Percentiles rank a stretch among this genome's conserved stretches.
Evolutionary conservation across 192 early-diverging fungal species (phyloP).

Genomic region (Backusella parvicylindrica): DNA sequence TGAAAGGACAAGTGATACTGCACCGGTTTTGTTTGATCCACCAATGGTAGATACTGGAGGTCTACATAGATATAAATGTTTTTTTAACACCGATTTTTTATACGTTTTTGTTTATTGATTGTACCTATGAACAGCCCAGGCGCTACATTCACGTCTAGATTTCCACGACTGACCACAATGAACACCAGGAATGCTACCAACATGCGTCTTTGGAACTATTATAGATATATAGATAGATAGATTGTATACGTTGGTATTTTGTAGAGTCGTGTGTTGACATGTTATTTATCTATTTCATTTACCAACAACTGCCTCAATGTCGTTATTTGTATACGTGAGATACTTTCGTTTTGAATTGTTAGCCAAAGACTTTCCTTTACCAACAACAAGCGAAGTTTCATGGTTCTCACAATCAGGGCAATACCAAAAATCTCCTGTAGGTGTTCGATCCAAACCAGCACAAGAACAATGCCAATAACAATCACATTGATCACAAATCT

Average conservation of each 20-base stretch:
- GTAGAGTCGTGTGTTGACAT: too few species aligned
- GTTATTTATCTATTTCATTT: too few species aligned
- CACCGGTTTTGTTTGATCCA: conserved; percentile 46
- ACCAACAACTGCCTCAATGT: conserved; percentile 6
- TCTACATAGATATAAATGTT: conserved; percentile 22
- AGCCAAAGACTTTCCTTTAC: conserved; percentile 48
- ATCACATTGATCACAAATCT: conserved; percentile 57
- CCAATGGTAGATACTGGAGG: conserved; percentile 64
- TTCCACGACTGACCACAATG: conserved; percentile 55
- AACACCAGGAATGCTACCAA: conserved; percentile 58
- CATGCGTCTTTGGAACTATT: conserved; percentile 41
- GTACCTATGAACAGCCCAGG: conserved; percentile 52
- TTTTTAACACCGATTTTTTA: neutral
- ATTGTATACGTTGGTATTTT: too few species aligned
- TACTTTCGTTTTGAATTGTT: conserved; percentile 49
- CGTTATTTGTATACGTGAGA: conserved; percentile 44
- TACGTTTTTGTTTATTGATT: neutral
- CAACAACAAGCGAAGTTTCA: conserved; percentile 27
- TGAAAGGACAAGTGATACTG: conserved; percentile 59
- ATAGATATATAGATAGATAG: conserved; percentile 20
- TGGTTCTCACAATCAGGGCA: conserved; percentile 46
- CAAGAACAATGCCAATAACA: conserved; percentile 53
- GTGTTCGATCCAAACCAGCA: conserved; percentile 36
- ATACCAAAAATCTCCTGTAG: conserved; percentile 46
- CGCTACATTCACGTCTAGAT: conserved; percentile 42